Conservation (phyloP, 2,329 filamentous ascomycete species). For the Coniochaeta sp. region DNA sequence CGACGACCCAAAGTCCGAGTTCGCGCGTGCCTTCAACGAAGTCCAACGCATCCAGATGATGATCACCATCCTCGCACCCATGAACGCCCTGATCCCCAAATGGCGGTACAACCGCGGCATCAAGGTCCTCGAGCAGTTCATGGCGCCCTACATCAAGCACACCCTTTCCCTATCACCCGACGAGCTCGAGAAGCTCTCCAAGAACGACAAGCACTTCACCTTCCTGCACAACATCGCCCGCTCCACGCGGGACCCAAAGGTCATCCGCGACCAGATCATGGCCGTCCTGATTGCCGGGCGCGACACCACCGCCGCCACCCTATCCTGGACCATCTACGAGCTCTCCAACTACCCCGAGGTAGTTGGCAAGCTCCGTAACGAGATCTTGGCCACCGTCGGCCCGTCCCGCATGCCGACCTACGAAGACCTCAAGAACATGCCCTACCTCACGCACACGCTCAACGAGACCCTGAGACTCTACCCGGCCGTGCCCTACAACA, state of each 20-base stretch:
- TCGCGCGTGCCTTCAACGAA: conserved; percentile 62
- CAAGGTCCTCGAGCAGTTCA: conserved; percentile 58
- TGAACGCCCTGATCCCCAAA: conserved; percentile 42
- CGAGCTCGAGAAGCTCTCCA: conserved; percentile 63
- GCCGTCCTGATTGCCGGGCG: conserved; percentile 64
- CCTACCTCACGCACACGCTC: conserved; percentile 41
- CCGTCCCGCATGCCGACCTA: conserved; percentile 31
- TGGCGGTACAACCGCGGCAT: conserved; percentile 55
- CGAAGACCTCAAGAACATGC: conserved; percentile 38
- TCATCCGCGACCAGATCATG: conserved; percentile 70
- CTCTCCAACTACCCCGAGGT: conserved; percentile 26
- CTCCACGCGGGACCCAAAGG: conserved; percentile 53
- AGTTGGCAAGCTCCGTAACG: conserved; percentile 27
- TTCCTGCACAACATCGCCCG: conserved; percentile 71
- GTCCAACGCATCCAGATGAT: conserved; percentile 61
- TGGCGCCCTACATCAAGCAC: conserved; percentile 61
- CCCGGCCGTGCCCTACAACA: conserved; percentile 19
- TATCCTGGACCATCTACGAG: conserved; percentile 31
- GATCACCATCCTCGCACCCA: conserved; percentile 40
- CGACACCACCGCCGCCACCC: conserved; percentile 47
- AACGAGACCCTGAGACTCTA: conserved; percentile 23
- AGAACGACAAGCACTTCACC: conserved; percentile 58
- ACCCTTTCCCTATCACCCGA: conserved; percentile 53
- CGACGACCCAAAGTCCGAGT: conserved; percentile 41
- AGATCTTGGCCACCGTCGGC: conserved; percentile 21